These are phyloP conservation scores for Cyclotella distinguenda DNA, from an alignment of 108 stramenopile species.

Conservation along the genomic window DNA sequence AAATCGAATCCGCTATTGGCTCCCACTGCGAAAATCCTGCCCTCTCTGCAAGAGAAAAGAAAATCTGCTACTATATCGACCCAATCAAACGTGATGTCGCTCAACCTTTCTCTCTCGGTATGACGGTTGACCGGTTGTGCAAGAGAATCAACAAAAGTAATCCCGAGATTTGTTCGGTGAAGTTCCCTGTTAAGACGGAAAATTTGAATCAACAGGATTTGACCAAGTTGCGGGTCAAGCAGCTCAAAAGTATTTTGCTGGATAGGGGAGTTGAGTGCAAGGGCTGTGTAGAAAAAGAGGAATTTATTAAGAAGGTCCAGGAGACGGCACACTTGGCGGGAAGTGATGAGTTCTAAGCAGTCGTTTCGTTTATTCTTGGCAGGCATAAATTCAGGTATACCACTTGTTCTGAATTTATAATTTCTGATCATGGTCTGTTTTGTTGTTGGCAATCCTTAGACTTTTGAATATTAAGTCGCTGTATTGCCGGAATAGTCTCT, in stretches of 20 bases:
- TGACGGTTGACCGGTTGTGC: slow-evolving; percentile 89
- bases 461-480: too few species aligned
- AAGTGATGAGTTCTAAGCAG: slow-evolving; percentile 43
- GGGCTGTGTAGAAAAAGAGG: slow-evolving; percentile 98
- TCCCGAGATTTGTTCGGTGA: slow-evolving; percentile 90
- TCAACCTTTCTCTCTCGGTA: slow-evolving; percentile 92
- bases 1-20: slow-evolving; percentile 76
- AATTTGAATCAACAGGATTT: slow-evolving; percentile 93
- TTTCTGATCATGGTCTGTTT: too few species aligned
- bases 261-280: slow-evolving; percentile 97
- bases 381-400: too few species aligned
- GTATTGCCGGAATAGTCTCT: too few species aligned
- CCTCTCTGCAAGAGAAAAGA: slow-evolving; percentile 78
- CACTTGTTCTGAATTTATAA: too few species aligned
- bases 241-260: slow-evolving; percentile 92
- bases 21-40: slow-evolving; percentile 63
- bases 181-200: slow-evolving; percentile 94
- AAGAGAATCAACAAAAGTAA: slow-evolving; percentile 84
- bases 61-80: slow-evolving; percentile 98
- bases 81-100: slow-evolving; percentile 96
- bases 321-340: slow-evolving; percentile 89
- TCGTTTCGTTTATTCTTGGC: too few species aligned
- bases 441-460: too few species aligned
- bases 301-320: slow-evolving; percentile 95
- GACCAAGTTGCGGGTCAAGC: slow-evolving; percentile 95